Evolutionary conservation across 1,139 yeast species (phyloP), one percentile per base, ranked within the genome.

Genomic region (Diutina neorugosa): DNA sequence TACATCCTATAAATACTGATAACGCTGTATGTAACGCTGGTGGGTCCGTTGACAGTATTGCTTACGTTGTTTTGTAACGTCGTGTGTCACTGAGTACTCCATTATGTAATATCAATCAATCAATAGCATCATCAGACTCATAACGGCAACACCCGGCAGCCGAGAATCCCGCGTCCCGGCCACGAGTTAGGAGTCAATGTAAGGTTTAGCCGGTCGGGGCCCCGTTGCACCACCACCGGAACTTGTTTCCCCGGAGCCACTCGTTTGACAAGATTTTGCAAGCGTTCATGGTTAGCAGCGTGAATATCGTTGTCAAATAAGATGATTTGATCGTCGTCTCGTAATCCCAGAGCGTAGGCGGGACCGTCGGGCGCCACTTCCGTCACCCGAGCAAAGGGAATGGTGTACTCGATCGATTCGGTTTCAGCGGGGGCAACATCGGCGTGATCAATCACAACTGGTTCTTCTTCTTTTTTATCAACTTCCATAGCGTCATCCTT

Each of bases 131-230:
- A 80, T 18, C 4, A 40, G 7, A n/a, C 18, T 27, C 8, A 46
- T 16, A 46, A 25, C 4, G 50, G 41, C 9, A 46, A 18, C 16
- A 46, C 50, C 21, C 50, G 81, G 62, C 95, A 86, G 1, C 96
- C 96, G 34, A 88, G 68, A 27, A 84, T 64, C 1, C 96, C 95
- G 37, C 73, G 69, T 7, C 95, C 95, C 40, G 72, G 73, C 95
- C 96, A 87, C 12, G 69, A 64, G 11, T 68, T 66, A 1, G 96
- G 95, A 1, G 62, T 66, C 53, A 88, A 65, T 3, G 58, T 57
- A 34, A 80, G 54, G 20, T 40, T 54, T n/a, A 63, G 47, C 1
- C 54, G 54, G 31, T 62, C 60, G 0, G 58, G 61, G 8, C 59
- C 65, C 52, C 86, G 65, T 18, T 66, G 53, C 1, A 81, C 63